phyloP scores from a whole-genome alignment of 2,329 filamentous ascomycete genomes.

The Cercospora berteroae region DNA sequence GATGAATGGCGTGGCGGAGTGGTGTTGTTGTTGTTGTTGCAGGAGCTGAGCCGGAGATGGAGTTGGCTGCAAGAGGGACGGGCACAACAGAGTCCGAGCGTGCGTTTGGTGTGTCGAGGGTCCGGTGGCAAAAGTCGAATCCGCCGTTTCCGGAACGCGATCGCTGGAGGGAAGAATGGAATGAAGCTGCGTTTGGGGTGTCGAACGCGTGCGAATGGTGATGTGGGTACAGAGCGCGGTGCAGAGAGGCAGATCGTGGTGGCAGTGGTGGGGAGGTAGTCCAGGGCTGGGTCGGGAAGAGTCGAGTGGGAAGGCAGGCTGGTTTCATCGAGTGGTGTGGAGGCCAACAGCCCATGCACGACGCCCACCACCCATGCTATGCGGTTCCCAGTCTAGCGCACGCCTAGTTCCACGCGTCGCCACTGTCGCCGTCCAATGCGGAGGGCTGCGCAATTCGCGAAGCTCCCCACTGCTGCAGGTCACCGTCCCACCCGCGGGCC shows the following conservation, averaged over 20 bases:
- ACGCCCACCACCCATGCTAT: background rate
- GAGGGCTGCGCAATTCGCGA: background rate
- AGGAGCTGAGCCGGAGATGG: conserved; percentile 10
- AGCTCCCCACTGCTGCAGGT: conserved; percentile 1
- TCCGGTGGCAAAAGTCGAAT: conserved; percentile 8
- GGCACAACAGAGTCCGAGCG: conserved; percentile 6
- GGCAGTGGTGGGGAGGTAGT: background rate
- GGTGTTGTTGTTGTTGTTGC: background rate
- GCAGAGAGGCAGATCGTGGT: background rate
- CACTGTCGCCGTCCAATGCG: background rate
- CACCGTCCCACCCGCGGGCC: conserved; percentile 2
- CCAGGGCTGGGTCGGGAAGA: background rate
- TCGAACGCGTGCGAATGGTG: background rate
- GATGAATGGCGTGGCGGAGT: background rate
- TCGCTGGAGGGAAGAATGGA: background rate
- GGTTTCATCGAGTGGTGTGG: background rate
- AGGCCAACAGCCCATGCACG: background rate
- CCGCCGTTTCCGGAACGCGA: conserved; percentile 4
- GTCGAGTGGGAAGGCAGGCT: background rate
- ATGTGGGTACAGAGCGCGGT: background rate
- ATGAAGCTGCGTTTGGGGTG: background rate
- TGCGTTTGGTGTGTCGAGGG: background rate
- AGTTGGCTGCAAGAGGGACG: background rate
- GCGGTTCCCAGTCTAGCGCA: background rate
- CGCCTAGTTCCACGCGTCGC: background rate